Evolutionary conservation across 192 early-diverging fungal species (phyloP), one percentile per base, ranked within the genome.

Genomic region (Coemansia sp.): DNA sequence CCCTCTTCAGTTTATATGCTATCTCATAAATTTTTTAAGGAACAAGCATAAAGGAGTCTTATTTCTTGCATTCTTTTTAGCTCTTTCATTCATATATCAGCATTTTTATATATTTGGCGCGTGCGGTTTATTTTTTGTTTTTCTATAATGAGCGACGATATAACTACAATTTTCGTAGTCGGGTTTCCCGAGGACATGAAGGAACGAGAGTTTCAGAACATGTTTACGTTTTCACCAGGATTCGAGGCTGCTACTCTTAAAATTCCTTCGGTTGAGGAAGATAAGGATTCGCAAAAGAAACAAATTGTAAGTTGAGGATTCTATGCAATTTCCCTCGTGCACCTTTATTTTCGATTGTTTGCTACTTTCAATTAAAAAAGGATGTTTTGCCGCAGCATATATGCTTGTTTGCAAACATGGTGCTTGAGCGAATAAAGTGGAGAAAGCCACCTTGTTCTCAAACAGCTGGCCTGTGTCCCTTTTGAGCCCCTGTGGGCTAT

Each of bases 101-200:
- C 52, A 41, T 53, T 26, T 54, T 55, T 55, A 33, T 55, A 33
- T 20, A 23, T 44, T 44, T 11, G 20, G 15, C 41, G 26, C 42
- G 40, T 30, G 40, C n/a, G 20, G 12, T 55, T 55, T 35, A 35
- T 18, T 9, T 31, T 46, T 26, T 6, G 23, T 45, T 12, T 37
- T 63, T 46, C 14, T 7, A 33, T 31, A 44, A 77, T 77, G 74
- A 65, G 64, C 52, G 76, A 99, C 58, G 97, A 99, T 51, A 95
- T 99, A 59, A 93, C 94, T 19, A 99, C 97, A 63, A 97, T 99
- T 60, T 99, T 99, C 83, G 94, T 97, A 12, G 95, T 97, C 40
- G 97, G 97, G 5, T 97, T 99, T 61, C 97, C 97, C 16, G 94
- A 97, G 18, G 97, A 99, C 74, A 95, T 97, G 91, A 86, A 86